Percentiles rank a stretch among this genome's conserved stretches.
Conservation (phyloP, 2,329 filamentous ascomycete species). For the Phoma sp. region DNA sequence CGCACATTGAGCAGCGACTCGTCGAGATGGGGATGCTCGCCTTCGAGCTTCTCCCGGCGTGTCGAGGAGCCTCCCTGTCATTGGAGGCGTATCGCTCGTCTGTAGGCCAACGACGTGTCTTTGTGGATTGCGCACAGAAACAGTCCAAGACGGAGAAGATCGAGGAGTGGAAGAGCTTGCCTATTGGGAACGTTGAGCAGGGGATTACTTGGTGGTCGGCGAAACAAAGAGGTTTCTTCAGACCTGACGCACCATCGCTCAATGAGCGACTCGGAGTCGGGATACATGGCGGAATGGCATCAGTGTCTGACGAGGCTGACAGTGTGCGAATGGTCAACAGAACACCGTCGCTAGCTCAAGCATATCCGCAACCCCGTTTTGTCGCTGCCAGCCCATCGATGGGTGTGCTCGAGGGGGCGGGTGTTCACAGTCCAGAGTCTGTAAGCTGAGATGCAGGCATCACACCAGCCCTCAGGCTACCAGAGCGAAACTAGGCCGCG, state of each 20-base stretch:
- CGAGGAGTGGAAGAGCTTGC: constrained; percentile 30
- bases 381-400: too few relatives aligned
- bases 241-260: background rate
- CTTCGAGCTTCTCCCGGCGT: constrained; percentile 24
- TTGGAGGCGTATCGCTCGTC: constrained; percentile 14
- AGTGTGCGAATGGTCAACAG: too few relatives aligned
- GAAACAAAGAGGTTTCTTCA: constrained; percentile 4
- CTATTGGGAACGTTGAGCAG: constrained; percentile 20
- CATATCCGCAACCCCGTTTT: too few relatives aligned
- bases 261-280: too few relatives aligned
- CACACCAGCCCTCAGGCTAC: too few relatives aligned
- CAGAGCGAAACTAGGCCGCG: too few relatives aligned
- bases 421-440: too few relatives aligned
- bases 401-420: too few relatives aligned
- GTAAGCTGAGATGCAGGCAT: too few relatives aligned
- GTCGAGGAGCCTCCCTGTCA: constrained; percentile 23
- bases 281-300: too few relatives aligned
- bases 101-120: constrained; percentile 8
- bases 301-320: too few relatives aligned
- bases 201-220: constrained; percentile 22
- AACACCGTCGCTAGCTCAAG: too few relatives aligned
- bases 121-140: constrained; percentile 19
- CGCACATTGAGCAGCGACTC: constrained; percentile 30
- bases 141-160: constrained; percentile 28
- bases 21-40: constrained; percentile 29